A percentile compares a stretch with the other conserved stretches of the same genome.
Conservation (phyloP, 164 flowering plant species). For the Litsea cubeba region DNA sequence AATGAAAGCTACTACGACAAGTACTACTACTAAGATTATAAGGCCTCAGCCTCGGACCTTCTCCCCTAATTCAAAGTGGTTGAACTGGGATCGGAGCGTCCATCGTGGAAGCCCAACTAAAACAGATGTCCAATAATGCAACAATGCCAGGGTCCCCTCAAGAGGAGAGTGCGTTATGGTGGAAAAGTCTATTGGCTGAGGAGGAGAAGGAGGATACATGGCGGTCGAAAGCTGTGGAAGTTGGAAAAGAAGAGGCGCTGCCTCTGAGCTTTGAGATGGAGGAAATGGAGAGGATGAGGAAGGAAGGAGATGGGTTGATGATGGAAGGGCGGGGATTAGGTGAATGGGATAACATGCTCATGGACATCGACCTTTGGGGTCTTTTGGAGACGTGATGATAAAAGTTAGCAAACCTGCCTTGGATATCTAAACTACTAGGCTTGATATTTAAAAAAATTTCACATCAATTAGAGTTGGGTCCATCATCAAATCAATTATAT, state of each 20-base stretch:
- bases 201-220: background rate
- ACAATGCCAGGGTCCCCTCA: background rate
- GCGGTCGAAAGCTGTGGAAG: no score
- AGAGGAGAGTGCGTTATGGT: conserved; percentile 1
- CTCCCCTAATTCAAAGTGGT: conserved; percentile 6
- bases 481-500: no score
- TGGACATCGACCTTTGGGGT: conserved; percentile 4
- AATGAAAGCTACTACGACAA: background rate
- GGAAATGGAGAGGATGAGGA: background rate
- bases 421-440: no score
- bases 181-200: conserved; percentile 1
- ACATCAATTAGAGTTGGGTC: no score
- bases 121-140: background rate
- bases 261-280: background rate
- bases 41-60: conserved; percentile 15
- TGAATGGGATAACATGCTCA: background rate
- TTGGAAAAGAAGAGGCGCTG: background rate
- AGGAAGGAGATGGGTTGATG: background rate
- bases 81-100: background rate
- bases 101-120: background rate
- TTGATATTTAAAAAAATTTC: no score
- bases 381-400: background rate
- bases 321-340: background rate
- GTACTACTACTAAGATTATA: background rate
- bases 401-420: no score